A percentile compares a stretch with the other conserved stretches of the same genome.
These are phyloP conservation scores for Carpinus fangiana DNA, from an alignment of 306 rosid genomes.

Conservation along the genomic window DNA sequence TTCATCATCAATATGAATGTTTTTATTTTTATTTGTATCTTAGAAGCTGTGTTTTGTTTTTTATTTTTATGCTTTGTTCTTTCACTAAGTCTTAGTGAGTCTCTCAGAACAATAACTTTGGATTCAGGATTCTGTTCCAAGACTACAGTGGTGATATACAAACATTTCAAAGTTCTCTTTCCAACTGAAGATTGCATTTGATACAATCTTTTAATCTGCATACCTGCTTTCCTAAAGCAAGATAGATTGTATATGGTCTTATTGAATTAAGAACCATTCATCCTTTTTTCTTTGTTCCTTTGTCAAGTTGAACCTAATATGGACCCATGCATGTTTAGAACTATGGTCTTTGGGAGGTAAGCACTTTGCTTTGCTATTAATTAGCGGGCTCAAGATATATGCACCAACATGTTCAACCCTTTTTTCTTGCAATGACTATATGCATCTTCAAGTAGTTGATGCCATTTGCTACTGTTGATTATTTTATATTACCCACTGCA, in stretches of 20 bases:
- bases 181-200: neutral
- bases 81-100: no score
- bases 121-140: neutral
- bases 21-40: no score
- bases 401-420: neutral
- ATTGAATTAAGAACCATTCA: neutral
- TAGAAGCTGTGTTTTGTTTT: no score
- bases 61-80: neutral
- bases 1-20: no score
- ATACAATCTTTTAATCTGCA: neutral
- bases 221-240: neutral
- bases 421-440: neutral
- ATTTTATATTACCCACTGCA: slow-evolving; percentile 31
- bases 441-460: neutral
- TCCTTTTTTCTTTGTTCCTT: neutral
- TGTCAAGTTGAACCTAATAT: neutral
- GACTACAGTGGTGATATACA: neutral
- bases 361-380: neutral
- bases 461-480: neutral
- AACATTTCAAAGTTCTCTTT: neutral
- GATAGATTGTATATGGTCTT: neutral
- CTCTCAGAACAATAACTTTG: neutral
- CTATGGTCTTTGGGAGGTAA: neutral
- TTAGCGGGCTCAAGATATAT: neutral
- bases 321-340: neutral